Conservation (phyloP, 2,329 filamentous ascomycete genomes). For the Cordyceps pruinosa region DNA sequence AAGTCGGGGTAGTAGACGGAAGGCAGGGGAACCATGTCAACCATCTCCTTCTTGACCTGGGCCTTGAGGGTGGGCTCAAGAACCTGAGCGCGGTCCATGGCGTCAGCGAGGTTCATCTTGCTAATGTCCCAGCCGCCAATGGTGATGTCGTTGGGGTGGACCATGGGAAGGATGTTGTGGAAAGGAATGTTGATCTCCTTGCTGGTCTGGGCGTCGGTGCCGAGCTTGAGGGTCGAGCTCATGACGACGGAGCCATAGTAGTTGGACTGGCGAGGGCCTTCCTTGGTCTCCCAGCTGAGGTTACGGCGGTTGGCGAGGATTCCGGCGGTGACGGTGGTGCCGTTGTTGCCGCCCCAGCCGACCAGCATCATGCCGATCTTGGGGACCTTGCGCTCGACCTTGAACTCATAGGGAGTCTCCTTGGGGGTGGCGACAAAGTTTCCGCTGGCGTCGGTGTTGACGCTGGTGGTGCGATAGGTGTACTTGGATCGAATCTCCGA, state of each 20-base stretch:
- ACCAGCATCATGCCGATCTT: conserved; percentile 97
- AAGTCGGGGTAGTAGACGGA: conserved; percentile 99
- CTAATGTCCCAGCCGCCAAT: conserved; percentile 98
- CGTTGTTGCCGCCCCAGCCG: conserved; percentile 97
- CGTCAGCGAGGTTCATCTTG: conserved; percentile 75
- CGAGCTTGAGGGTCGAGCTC: conserved; percentile 95
- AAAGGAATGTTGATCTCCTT: conserved; percentile 95
- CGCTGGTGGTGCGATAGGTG: conserved; percentile 88
- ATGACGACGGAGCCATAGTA: conserved; percentile 98
- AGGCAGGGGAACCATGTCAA: conserved; percentile 77
- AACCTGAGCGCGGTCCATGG: conserved; percentile 94
- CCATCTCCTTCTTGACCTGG: conserved; percentile 89
- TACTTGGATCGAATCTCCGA: conserved; percentile 87
- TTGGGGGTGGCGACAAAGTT: conserved; percentile 78
- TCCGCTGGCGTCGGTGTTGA: conserved; percentile 64
- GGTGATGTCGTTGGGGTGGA: conserved; percentile 91
- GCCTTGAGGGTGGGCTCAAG: conserved; percentile 92
- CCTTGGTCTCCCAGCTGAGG: conserved; percentile 87
- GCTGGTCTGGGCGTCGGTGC: conserved; percentile 73
- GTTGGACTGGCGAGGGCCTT: conserved; percentile 78
- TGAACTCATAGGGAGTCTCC: conserved; percentile 93
- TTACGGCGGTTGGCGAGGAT: conserved; percentile 90
- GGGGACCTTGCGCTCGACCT: conserved; percentile 87
- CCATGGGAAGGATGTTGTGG: conserved; percentile 89
- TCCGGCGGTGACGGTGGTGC: conserved; percentile 91